Conservation (phyloP, 2,329 filamentous ascomycete species). For the Nemania serpens region DNA sequence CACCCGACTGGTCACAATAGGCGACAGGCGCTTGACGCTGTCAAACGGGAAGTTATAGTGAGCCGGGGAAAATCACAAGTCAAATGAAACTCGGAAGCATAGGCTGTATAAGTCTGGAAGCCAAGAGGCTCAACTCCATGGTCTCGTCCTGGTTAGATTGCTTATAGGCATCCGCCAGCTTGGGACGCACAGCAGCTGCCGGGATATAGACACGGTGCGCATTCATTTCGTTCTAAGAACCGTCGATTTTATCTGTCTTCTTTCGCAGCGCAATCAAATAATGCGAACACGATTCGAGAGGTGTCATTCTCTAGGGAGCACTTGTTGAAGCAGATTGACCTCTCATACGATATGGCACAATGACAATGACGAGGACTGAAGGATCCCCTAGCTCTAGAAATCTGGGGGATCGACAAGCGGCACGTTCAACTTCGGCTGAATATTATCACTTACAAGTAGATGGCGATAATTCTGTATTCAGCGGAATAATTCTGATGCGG, state of each 20-base stretch:
- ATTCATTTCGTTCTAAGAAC: background rate
- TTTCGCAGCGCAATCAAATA: no score
- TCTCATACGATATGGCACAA: background rate
- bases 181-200: slow-evolving; percentile 10
- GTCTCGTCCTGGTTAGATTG: slow-evolving; percentile 28
- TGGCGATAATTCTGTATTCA: background rate
- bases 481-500: slow-evolving; percentile 3
- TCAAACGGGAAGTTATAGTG: slow-evolving; percentile 27
- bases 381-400: background rate
- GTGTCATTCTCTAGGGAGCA: background rate
- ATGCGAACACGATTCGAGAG: no score
- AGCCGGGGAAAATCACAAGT: slow-evolving; percentile 24
- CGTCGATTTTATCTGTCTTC: no score
- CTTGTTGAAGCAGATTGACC: background rate
- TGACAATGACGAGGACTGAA: slow-evolving; percentile 1
- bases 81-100: slow-evolving; percentile 35
- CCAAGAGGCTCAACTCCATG: slow-evolving; percentile 26
- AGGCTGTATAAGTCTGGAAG: slow-evolving; percentile 18
- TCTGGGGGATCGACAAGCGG: slow-evolving; percentile 11
- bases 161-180: slow-evolving; percentile 9
- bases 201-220: background rate
- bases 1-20: slow-evolving; percentile 39
- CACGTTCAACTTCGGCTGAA: slow-evolving; percentile 18
- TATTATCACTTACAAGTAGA: slow-evolving; percentile 11
- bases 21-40: slow-evolving; percentile 38